Conservation (phyloP, 345 rosid species). For the Euclidium syriacum region DNA sequence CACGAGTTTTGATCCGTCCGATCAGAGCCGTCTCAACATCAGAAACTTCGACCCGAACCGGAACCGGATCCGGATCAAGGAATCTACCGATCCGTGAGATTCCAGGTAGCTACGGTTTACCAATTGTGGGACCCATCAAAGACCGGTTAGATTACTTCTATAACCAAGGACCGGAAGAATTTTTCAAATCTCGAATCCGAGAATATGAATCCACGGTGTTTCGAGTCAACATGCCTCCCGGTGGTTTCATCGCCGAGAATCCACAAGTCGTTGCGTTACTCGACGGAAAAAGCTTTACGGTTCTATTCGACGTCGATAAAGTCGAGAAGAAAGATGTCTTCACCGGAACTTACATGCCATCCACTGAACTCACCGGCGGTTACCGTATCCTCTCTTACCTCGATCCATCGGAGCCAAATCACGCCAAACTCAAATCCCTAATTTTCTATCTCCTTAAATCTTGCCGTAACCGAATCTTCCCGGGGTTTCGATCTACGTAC, state of each 20-base stretch:
- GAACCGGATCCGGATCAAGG: not conserved
- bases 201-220: conserved; percentile 71
- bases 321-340: conserved; percentile 81
- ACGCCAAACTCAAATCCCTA: conserved; percentile 61
- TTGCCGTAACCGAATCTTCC: conserved; percentile 56
- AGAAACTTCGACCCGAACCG: conserved; percentile 29
- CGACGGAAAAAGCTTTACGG: conserved; percentile 86
- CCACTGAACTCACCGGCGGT: conserved; percentile 78
- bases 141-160: conserved; percentile 77
- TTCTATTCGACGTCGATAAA: conserved; percentile 70
- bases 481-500: conserved; percentile 61
- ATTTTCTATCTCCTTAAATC: conserved; percentile 57
- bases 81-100: conserved; percentile 53
- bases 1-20: conserved; percentile 18
- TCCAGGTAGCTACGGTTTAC: conserved; percentile 75
- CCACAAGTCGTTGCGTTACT: conserved; percentile 70
- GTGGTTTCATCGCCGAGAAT: conserved; percentile 56
- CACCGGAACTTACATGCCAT: conserved; percentile 92
- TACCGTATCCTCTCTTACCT: conserved; percentile 75
- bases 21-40: conserved; percentile 43
- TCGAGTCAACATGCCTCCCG: conserved; percentile 79
- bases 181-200: conserved; percentile 54
- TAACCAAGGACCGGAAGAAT: conserved; percentile 64
- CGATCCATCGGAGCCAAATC: conserved; percentile 79
- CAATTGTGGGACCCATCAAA: conserved; percentile 59